Conservation (phyloP, 2,329 filamentous ascomycete species). For the Apiospora marii region DNA sequence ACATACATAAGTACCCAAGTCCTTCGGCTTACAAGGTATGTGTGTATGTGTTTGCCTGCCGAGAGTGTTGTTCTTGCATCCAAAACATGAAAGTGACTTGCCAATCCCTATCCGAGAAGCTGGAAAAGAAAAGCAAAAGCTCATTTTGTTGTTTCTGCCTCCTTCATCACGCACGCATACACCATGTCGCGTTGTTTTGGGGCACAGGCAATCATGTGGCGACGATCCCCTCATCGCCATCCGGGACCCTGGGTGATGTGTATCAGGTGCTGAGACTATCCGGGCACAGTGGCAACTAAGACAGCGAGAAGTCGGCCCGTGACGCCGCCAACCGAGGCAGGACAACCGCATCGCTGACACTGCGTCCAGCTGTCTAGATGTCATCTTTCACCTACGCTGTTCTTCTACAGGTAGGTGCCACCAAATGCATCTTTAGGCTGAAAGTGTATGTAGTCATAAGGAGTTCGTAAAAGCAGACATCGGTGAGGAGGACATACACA, state of each 20-base stretch:
- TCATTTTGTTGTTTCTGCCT: constrained; percentile 5
- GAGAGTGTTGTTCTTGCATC: neutral
- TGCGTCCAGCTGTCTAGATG: neutral
- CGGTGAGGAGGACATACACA: neutral
- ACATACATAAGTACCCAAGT: constrained; percentile 1
- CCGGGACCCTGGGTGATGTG: neutral
- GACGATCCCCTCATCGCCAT: neutral
- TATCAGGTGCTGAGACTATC: neutral
- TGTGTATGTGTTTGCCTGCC: neutral
- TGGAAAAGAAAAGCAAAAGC: neutral
- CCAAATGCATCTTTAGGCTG: neutral
- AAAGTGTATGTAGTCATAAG: neutral
- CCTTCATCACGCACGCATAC: neutral
- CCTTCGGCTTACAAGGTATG: neutral
- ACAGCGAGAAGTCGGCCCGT: neutral
- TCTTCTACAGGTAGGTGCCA: neutral
- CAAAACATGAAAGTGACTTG: neutral
- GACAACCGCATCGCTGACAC: neutral
- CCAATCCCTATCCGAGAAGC: neutral
- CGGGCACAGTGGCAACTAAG: neutral
- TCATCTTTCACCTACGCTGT: neutral
- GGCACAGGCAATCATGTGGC: neutral
- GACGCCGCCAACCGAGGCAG: neutral
- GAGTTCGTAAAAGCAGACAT: neutral
- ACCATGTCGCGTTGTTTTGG: neutral